phyloP scores from a whole-genome alignment of 208 protist species.

The Endotrypanum monterogeii region DNA sequence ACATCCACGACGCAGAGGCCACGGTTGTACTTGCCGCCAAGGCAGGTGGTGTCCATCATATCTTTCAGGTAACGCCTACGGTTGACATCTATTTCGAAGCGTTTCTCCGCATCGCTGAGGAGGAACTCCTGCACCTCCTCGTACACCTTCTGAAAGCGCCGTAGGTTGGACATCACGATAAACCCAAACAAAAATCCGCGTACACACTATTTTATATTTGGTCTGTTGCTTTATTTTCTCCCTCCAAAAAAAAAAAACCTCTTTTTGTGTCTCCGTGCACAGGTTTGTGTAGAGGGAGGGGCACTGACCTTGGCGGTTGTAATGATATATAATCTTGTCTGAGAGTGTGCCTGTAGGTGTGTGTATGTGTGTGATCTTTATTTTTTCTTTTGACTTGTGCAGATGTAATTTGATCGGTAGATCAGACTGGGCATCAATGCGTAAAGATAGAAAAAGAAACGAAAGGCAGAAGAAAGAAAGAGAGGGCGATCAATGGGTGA shows the following conservation, averaged over 20 bases:
- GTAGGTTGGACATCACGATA: conserved; percentile 55
- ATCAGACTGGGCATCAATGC: neutral
- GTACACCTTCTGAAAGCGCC: conserved; percentile 79
- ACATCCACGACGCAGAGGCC: conserved; percentile 85
- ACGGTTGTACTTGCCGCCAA: conserved; percentile 92
- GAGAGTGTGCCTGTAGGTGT: no score
- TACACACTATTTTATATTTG: neutral
- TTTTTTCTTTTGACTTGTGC: no score
- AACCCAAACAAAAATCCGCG: neutral
- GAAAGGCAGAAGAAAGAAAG: neutral
- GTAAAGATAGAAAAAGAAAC: neutral
- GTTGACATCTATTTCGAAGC: conserved; percentile 79
- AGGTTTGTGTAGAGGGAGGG: no score
- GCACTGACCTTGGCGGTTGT: no score
- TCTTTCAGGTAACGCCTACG: conserved; percentile 72
- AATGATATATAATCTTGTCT: no score
- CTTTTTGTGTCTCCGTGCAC: no score
- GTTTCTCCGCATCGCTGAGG: conserved; percentile 40
- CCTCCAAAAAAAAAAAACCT: no score
- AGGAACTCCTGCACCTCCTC: conserved; percentile 76
- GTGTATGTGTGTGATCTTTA: no score
- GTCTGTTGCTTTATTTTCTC: neutral
- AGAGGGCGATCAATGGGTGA: no score
- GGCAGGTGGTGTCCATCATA: conserved; percentile 87
- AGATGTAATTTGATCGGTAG: neutral